A percentile compares a stretch with the other conserved stretches of the same genome.
These are phyloP conservation scores for Amyloporia xantha DNA, from an alignment of 768 basidiomycete genomes.

Conservation along the genomic window DNA sequence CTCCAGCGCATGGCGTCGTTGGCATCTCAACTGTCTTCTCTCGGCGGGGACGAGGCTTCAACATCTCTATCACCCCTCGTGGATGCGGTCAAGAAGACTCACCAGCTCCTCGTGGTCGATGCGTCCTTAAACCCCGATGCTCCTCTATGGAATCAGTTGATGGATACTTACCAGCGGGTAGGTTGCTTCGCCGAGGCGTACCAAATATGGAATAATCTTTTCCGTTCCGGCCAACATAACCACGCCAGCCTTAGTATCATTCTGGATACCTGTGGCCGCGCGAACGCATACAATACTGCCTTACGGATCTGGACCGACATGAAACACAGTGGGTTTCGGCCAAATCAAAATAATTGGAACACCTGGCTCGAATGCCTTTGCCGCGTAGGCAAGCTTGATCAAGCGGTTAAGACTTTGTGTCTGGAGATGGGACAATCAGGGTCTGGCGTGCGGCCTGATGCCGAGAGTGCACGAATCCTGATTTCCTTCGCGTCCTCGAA, in stretches of 20 bases:
- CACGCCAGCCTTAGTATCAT: conserved; percentile 72
- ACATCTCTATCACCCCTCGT: conserved; percentile 31
- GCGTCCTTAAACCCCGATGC: conserved; percentile 66
- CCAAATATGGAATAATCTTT: conserved; percentile 75
- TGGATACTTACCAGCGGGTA: conserved; percentile 84
- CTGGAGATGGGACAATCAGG: conserved; percentile 49
- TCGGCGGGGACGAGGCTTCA: conserved; percentile 17
- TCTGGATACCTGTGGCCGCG: conserved; percentile 75
- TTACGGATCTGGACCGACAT: conserved; percentile 49
- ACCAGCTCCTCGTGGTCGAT: conserved; percentile 75
- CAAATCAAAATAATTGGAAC: conserved; percentile 72
- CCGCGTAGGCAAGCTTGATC: conserved; percentile 54
- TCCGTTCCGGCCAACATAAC: conserved; percentile 50
- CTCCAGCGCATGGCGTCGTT: conserved; percentile 47
- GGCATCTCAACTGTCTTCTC: conserved; percentile 24
- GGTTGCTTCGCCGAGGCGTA: conserved; percentile 66
- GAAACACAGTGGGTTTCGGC: conserved; percentile 38
- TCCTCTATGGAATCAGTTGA: conserved; percentile 73
- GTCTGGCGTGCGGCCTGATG: conserved; percentile 33
- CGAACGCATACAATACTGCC: conserved; percentile 44
- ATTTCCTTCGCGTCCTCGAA: conserved; percentile 44
- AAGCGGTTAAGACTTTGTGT: conserved; percentile 60
- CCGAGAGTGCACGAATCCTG: conserved; percentile 45
- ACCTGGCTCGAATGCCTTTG: conserved; percentile 85
- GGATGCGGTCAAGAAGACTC: conserved; percentile 52